A percentile compares a stretch with the other conserved stretches of the same genome.
These are phyloP conservation scores for Suhomyces emberorum DNA, from an alignment of 805 yeast species.

Conservation along the genomic window DNA sequence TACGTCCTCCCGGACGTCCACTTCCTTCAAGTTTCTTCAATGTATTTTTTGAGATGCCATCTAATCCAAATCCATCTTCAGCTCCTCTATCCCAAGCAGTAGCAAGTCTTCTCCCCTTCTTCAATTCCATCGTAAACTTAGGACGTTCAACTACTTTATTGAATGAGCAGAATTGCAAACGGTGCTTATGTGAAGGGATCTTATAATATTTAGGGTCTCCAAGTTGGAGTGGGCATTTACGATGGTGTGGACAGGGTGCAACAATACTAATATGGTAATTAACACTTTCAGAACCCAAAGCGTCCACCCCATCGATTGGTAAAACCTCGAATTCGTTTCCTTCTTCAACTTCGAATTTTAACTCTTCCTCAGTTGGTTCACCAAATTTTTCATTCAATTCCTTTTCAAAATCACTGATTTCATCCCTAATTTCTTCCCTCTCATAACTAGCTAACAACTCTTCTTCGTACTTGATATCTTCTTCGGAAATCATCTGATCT, in stretches of 20 bases:
- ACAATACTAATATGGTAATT: conserved; percentile 60
- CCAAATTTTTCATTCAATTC: conserved; percentile 42
- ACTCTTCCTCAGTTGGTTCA: conserved; percentile 31
- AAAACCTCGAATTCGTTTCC: conserved; percentile 22
- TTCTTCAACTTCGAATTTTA: conserved; percentile 43
- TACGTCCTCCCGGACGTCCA: conserved; percentile 75
- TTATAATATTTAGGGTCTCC: conserved; percentile 67
- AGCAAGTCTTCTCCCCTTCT: conserved; percentile 73
- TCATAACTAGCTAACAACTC: conserved; percentile 27
- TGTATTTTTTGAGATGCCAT: conserved; percentile 25
- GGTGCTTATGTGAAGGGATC: conserved; percentile 52
- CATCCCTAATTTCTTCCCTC: conserved; percentile 30
- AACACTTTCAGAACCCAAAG: conserved; percentile 21
- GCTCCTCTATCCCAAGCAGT: conserved; percentile 63
- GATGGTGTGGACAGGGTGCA: conserved; percentile 92
- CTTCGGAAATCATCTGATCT: conserved; percentile 35
- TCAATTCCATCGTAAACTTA: conserved; percentile 72
- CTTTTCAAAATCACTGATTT: conserved; percentile 42
- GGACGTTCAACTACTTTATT: conserved; percentile 75
- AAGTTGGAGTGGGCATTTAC: conserved; percentile 79
- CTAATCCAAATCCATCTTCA: conserved; percentile 54
- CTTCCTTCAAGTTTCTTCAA: conserved; percentile 52
- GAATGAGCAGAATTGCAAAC: conserved; percentile 73
- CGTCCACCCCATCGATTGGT: conserved; percentile 6
- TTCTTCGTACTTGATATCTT: conserved; percentile 30